A percentile compares a stretch with the other conserved stretches of the same genome.
Conservation (phyloP, 1,284 basidiomycete species). For the Tetrapyrgos nigripes region DNA sequence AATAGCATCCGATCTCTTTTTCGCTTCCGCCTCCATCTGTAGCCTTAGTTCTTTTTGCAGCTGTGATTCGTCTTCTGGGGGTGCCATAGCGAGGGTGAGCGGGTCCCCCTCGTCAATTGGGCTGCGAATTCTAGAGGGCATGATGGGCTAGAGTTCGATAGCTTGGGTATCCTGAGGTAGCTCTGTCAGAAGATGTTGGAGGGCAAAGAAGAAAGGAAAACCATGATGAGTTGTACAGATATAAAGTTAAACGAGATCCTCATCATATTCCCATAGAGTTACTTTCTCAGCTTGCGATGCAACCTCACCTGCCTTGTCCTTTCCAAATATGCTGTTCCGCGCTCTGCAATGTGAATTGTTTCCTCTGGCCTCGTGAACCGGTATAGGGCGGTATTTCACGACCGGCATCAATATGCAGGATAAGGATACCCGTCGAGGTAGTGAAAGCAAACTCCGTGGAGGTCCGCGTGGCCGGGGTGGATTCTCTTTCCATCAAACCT, state of each 20-base stretch:
- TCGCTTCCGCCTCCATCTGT: slow-evolving; percentile 62
- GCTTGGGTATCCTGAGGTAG: background rate
- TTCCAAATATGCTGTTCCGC: too few relatives aligned
- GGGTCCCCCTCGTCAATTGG: slow-evolving; percentile 51
- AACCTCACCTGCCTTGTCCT: too few relatives aligned
- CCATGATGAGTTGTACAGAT: slow-evolving; percentile 8
- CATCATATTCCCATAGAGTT: slow-evolving; percentile 1
- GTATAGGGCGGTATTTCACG: too few relatives aligned
- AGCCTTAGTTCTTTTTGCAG: slow-evolving; percentile 57
- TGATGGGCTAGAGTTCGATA: background rate
- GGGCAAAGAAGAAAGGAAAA: slow-evolving; percentile 2
- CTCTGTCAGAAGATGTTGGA: background rate
- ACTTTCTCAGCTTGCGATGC: too few relatives aligned
- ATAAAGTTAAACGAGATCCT: slow-evolving; percentile 10
- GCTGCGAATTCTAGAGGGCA: slow-evolving; percentile 14
- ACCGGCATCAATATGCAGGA: too few relatives aligned
- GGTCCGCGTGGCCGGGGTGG: too few relatives aligned
- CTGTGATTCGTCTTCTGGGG: slow-evolving; percentile 63
- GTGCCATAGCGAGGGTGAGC: slow-evolving; percentile 54
- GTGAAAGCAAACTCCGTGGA: too few relatives aligned
- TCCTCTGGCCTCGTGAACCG: too few relatives aligned
- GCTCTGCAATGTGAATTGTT: too few relatives aligned
- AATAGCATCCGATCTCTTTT: slow-evolving; percentile 69
- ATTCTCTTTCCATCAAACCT: too few relatives aligned
- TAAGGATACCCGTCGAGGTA: too few relatives aligned